These are phyloP conservation scores for Aphanomyces cochlioides DNA, from an alignment of 352 stramenopile species.

Conservation along the genomic window DNA sequence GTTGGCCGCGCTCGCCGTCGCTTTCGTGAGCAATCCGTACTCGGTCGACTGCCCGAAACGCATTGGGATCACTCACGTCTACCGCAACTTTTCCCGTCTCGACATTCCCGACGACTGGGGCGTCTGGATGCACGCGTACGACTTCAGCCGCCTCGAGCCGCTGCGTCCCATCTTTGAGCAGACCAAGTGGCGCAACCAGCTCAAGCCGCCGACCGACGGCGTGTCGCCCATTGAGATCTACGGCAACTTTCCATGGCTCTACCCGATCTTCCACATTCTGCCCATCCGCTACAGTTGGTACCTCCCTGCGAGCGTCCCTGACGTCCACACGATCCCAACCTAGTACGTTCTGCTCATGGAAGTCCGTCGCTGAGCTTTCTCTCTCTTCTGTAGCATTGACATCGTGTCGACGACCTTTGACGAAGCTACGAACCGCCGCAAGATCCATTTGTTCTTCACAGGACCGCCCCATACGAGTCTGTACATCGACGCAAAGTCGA, in stretches of 20 bases:
- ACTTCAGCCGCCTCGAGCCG: conserved; percentile 57
- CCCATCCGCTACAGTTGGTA: conserved; percentile 73
- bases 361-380: neutral
- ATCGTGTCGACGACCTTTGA: conserved; percentile 63
- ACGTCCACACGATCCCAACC: conserved; percentile 4
- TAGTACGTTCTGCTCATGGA: neutral
- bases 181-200: neutral
- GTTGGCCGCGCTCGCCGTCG: conserved; percentile 40
- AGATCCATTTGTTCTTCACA: conserved; percentile 61
- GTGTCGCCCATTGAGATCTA: conserved; percentile 47
- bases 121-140: conserved; percentile 66
- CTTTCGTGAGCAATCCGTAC: conserved; percentile 74
- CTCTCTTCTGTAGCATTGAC: conserved; percentile 32
- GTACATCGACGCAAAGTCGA: conserved; percentile 72
- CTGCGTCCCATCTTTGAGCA: conserved; percentile 43
- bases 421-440: conserved; percentile 45
- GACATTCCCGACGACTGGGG: conserved; percentile 45
- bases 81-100: conserved; percentile 36
- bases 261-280: conserved; percentile 56
- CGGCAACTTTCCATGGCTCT: conserved; percentile 57
- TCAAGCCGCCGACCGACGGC: conserved; percentile 35
- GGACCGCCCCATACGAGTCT: conserved; percentile 66
- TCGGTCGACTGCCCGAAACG: conserved; percentile 64
- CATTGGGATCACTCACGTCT: conserved; percentile 62
- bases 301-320: conserved; percentile 40